phyloP scores from a whole-genome alignment of 2,329 filamentous ascomycete genomes.

The Bimuria novae-zelandiae region DNA sequence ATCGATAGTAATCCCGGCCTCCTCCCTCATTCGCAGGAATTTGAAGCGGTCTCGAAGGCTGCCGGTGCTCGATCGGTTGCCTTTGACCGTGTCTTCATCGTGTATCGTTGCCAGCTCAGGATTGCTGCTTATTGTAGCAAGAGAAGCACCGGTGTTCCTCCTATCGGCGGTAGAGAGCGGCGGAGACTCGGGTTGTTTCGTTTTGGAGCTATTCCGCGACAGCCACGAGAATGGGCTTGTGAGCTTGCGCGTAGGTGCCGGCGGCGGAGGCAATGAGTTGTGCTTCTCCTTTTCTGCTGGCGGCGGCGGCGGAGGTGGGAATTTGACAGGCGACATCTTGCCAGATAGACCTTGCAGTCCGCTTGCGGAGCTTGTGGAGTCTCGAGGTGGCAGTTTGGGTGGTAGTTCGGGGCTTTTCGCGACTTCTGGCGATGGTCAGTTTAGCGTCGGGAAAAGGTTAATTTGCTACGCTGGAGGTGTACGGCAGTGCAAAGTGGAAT shows the following conservation, averaged over 20 bases:
- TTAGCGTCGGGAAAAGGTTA: neutral
- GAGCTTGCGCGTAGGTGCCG: constrained; percentile 67
- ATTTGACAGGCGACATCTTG: constrained; percentile 68
- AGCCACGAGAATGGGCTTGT: constrained; percentile 61
- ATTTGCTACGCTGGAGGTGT: neutral
- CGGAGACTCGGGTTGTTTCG: constrained; percentile 61
- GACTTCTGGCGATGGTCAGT: constrained; percentile 33
- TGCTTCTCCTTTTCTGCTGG: constrained; percentile 40
- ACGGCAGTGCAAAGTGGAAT: constrained; percentile 6
- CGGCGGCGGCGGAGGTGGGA: constrained; percentile 46
- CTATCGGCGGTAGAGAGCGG: constrained; percentile 58
- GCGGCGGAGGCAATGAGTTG: constrained; percentile 34
- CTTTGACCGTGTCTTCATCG: constrained; percentile 52
- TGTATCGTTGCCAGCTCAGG: constrained; percentile 78
- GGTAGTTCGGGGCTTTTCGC: constrained; percentile 34
- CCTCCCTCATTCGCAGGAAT: constrained; percentile 51
- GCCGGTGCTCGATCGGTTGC: constrained; percentile 44
- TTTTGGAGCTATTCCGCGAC: constrained; percentile 56
- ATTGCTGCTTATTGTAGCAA: constrained; percentile 78
- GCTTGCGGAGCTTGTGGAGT: constrained; percentile 33
- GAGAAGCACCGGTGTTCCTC: constrained; percentile 79
- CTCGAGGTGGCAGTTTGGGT: constrained; percentile 61
- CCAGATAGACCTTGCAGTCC: constrained; percentile 71
- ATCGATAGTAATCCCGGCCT: constrained; percentile 45
- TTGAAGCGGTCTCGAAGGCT: constrained; percentile 55